Evolutionary conservation across 1,139 yeast species (phyloP), one percentile per base, ranked within the genome.

Genomic region (Diutina sp.): DNA sequence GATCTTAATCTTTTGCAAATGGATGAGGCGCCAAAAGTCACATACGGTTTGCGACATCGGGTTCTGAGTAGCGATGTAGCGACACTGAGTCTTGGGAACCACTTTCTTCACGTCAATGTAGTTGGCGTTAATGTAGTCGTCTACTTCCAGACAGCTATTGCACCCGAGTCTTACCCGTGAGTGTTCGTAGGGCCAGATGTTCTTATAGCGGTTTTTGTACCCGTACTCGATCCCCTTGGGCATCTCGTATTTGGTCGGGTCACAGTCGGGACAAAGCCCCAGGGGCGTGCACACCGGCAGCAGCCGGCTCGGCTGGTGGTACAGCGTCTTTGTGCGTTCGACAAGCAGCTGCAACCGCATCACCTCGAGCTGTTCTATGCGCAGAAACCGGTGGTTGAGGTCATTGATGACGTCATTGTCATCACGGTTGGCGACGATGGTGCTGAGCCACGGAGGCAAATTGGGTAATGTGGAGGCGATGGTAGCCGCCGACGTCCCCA

Each of bases 181-280:
- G 51, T 62, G 64, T 53, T 62, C 64, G 54, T 62, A 62, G 4
- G 64, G 64, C 64, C 64, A 62, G 12, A 62, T 60, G 50, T 62
- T 62, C 41, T 61, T 60, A 58, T 62, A 62, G 44, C 64, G 57
- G 56, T 62, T 62, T 44, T 62, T 62, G 57, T 58, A 57, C 32
- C 64, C 64, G 38, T 56, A 57, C 51, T 62, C 64, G 11, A 62
- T 60, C 4, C 64, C 64, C 44, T 59, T 56, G 6, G 64, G 64
- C n/a, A 62, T 57, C 12, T 59, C 60, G 53, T 62, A 62, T 9
- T 68, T 61, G 54, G 72, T 75, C 2, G 65, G 65, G 59, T 76
- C 78, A 64, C 81, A 77, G 35, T 69, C 67, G 0, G 77, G 76
- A 61, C 82, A 77, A 54, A 75, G 69, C 1, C 75, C 69, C 57